Conservation (phyloP, 495 filamentous ascomycete genomes). For the Penicillium paxilli region DNA sequence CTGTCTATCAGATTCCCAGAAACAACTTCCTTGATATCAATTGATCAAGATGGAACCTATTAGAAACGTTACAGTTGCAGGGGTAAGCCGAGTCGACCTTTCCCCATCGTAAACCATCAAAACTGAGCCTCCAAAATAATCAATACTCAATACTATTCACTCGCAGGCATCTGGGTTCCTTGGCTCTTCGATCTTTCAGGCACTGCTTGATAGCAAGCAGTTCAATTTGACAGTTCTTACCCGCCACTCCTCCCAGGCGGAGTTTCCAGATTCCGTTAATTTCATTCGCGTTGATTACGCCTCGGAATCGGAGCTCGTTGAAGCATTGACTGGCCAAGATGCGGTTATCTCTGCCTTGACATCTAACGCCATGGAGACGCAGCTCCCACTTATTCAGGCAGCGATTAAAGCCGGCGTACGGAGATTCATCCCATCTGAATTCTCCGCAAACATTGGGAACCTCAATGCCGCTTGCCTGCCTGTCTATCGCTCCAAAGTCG, state of each 20-base stretch:
- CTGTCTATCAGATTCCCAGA: no score
- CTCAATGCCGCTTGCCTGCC: neutral
- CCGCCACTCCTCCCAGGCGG: neutral
- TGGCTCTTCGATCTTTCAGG: neutral
- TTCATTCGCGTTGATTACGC: slow-evolving; percentile 19
- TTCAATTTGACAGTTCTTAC: neutral
- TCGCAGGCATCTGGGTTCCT: neutral
- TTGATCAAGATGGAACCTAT: neutral
- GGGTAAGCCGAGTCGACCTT: neutral
- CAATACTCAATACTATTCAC: neutral
- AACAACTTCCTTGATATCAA: no score
- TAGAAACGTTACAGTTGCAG: neutral
- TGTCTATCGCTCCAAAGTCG: neutral
- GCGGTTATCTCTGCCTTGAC: slow-evolving; percentile 38
- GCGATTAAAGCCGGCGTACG: slow-evolving; percentile 52
- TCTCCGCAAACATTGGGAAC: slow-evolving; percentile 5
- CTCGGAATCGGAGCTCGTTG: slow-evolving; percentile 17
- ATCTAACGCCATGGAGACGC: slow-evolving; percentile 20
- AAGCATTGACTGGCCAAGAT: slow-evolving; percentile 33
- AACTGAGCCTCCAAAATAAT: neutral
- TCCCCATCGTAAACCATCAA: neutral
- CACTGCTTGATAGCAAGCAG: neutral
- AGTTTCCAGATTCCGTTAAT: neutral
- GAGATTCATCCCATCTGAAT: slow-evolving; percentile 56
- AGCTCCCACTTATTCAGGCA: slow-evolving; percentile 51